These are phyloP conservation scores for Colletotrichum sp. DNA, from an alignment of 2,329 filamentous ascomycete species.

Conservation along the genomic window DNA sequence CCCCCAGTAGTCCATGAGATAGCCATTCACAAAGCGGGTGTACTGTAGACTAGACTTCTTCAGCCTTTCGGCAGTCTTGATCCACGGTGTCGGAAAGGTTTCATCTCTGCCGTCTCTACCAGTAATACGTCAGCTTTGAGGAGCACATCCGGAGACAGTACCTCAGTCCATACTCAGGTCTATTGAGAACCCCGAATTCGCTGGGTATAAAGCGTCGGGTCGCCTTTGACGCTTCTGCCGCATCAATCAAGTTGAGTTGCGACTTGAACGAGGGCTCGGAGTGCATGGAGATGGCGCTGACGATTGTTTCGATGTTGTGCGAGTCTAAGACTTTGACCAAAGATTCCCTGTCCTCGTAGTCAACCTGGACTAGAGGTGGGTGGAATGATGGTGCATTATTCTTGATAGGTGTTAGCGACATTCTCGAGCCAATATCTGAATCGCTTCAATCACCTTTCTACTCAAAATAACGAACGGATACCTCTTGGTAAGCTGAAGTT, in stretches of 20 bases:
- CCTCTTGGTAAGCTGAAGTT: slow-evolving; percentile 33
- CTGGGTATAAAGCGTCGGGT: slow-evolving; percentile 49
- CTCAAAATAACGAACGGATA: slow-evolving; percentile 41
- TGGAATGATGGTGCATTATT: slow-evolving; percentile 18
- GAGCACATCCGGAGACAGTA: background rate
- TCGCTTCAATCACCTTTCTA: background rate
- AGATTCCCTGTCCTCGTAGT: slow-evolving; percentile 28
- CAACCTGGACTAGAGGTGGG: slow-evolving; percentile 25
- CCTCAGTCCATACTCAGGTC: background rate
- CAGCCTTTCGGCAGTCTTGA: slow-evolving; percentile 15
- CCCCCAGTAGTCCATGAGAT: slow-evolving; percentile 51
- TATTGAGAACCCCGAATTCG: slow-evolving; percentile 37
- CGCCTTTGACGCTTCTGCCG: slow-evolving; percentile 38
- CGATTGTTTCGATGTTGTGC: slow-evolving; percentile 46
- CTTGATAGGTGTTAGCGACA: background rate
- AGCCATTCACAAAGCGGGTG: slow-evolving; percentile 43
- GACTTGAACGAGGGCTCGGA: slow-evolving; percentile 22
- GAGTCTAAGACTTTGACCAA: slow-evolving; percentile 28
- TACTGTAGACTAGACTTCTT: slow-evolving; percentile 36
- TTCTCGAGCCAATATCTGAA: background rate
- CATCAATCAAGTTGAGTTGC: slow-evolving; percentile 47
- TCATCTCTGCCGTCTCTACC: background rate
- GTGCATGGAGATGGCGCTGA: slow-evolving; percentile 41
- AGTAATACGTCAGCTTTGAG: background rate
- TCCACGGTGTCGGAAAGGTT: background rate